These are phyloP conservation scores for Brassica hybrid DNA, from an alignment of 441 rosid genomes.

Conservation along the genomic window DNA sequence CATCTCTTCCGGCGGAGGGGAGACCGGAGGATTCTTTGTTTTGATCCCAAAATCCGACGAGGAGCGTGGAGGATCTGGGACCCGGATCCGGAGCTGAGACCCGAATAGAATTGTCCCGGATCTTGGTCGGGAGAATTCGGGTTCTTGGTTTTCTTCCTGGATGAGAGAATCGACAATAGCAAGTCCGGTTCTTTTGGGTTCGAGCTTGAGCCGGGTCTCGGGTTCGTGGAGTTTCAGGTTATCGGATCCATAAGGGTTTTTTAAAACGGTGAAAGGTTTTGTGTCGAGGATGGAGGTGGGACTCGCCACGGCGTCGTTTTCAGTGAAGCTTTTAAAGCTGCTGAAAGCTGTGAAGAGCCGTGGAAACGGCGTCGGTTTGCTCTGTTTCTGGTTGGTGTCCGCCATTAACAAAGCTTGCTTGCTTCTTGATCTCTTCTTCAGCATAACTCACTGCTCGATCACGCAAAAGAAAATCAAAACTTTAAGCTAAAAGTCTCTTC, in stretches of 20 bases:
- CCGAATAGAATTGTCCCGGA: slow-evolving; percentile 72
- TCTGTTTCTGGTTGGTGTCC: slow-evolving; percentile 48
- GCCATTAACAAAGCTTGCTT: slow-evolving; percentile 56
- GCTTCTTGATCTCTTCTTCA: slow-evolving; percentile 44
- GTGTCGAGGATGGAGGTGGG: slow-evolving; percentile 90
- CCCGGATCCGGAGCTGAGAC: slow-evolving; percentile 80
- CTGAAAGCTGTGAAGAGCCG: slow-evolving; percentile 63
- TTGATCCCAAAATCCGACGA: slow-evolving; percentile 70
- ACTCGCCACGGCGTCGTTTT: slow-evolving; percentile 60
- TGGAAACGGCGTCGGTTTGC: slow-evolving; percentile 60
- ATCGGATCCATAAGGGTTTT: slow-evolving; percentile 68
- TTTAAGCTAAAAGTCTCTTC: background rate
- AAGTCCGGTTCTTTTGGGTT: slow-evolving; percentile 65
- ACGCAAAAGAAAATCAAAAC: background rate
- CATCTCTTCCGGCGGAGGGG: background rate
- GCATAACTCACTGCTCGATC: slow-evolving; percentile 31
- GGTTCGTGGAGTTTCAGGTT: slow-evolving; percentile 47
- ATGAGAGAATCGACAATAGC: slow-evolving; percentile 71
- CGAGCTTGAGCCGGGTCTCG: slow-evolving; percentile 57
- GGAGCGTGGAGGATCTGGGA: slow-evolving; percentile 65
- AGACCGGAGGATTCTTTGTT: slow-evolving; percentile 52
- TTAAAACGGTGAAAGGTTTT: slow-evolving; percentile 68
- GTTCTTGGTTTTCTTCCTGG: slow-evolving; percentile 46
- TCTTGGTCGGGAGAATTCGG: slow-evolving; percentile 52
- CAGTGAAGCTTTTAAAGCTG: slow-evolving; percentile 54